Evolutionary conservation across 2,329 filamentous ascomycete genomes (phyloP).

Genomic region (Scedosporium dehoogii): DNA sequence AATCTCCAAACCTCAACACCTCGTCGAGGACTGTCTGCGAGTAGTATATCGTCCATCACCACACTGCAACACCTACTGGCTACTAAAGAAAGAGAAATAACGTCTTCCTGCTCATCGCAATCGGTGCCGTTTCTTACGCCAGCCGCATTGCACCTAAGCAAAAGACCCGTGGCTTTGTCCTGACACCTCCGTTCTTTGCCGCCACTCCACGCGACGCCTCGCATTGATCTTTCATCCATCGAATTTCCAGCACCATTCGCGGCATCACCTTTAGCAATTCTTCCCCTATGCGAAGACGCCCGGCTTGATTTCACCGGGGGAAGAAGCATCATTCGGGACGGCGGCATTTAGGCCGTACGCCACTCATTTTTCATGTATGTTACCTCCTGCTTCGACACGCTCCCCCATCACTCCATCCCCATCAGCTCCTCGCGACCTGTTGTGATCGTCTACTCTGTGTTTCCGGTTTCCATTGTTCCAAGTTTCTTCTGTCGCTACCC

Average conservation of each 20-base stretch:
- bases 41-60: neutral
- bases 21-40: neutral
- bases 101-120: no score
- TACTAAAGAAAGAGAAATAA: no score
- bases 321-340: conserved; percentile 1
- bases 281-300: neutral
- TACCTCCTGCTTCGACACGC: neutral
- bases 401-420: neutral
- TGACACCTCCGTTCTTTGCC: neutral
- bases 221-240: neutral
- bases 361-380: conserved; percentile 5
- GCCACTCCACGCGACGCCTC: neutral
- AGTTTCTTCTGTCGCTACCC: neutral
- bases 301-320: neutral
- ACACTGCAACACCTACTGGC: no score
- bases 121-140: no score
- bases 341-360: neutral
- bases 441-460: neutral
- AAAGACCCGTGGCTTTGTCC: neutral
- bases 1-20: neutral
- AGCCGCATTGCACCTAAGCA: no score
- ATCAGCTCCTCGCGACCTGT: no score
- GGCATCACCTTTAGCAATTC: neutral
- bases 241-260: neutral
- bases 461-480: neutral